phyloP scores from a whole-genome alignment of 768 basidiomycete genomes.

The Trametes gibbosa region DNA sequence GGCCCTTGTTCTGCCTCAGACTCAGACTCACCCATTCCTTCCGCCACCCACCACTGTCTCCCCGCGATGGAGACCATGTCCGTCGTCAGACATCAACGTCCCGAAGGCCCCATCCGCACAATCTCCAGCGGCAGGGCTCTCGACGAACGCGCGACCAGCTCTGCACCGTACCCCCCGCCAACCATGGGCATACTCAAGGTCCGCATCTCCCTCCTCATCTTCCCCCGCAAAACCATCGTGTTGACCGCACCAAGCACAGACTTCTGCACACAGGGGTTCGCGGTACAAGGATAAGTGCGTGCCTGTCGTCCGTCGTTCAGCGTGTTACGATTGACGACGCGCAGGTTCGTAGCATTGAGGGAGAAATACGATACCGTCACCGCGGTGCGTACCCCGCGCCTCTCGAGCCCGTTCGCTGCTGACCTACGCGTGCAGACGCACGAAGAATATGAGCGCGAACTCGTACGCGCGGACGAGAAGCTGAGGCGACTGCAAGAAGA shows the following conservation, averaged over 20 bases:
- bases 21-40: background rate
- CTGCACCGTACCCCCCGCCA: slow-evolving; percentile 5
- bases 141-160: slow-evolving; percentile 2
- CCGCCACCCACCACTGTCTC: background rate
- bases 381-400: slow-evolving; percentile 6
- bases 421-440: slow-evolving; percentile 17
- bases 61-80: background rate
- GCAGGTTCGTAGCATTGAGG: slow-evolving; percentile 21
- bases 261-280: slow-evolving; percentile 5
- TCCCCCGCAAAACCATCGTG: background rate
- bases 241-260: background rate
- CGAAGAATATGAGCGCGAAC: slow-evolving; percentile 23
- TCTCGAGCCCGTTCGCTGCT: background rate
- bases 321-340: background rate
- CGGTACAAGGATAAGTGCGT: slow-evolving; percentile 25
- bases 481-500: slow-evolving; percentile 27
- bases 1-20: background rate
- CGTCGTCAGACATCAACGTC: background rate
- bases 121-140: background rate
- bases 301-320: background rate
- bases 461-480: slow-evolving; percentile 27
- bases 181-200: slow-evolving; percentile 1
- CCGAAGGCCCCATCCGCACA: slow-evolving; percentile 3
- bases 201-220: background rate
- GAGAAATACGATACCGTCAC: slow-evolving; percentile 24